Conservation (phyloP, 225 moss, liverwort and hornwort genomes). For the Marchantia paleacea region DNA sequence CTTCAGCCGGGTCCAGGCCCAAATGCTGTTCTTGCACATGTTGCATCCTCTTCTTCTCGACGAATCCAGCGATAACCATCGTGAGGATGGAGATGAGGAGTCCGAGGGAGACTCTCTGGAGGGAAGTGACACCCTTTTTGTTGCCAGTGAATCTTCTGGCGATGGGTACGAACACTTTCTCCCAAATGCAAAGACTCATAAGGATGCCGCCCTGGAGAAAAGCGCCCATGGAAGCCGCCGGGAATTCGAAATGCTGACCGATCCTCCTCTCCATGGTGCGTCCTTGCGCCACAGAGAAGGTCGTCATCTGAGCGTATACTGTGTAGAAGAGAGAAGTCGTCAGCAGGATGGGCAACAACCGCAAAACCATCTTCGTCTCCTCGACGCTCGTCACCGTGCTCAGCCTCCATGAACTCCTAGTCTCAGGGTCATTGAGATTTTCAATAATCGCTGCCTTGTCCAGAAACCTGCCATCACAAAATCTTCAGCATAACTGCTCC, state of each 20-base stretch:
- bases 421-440: slow-evolving; percentile 1
- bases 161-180: slow-evolving; percentile 37
- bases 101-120: slow-evolving; percentile 42
- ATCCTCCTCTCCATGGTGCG: slow-evolving; percentile 32
- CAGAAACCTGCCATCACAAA: slow-evolving; percentile 21
- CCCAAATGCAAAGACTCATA: slow-evolving; percentile 29
- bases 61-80: slow-evolving; percentile 38
- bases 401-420: slow-evolving; percentile 21
- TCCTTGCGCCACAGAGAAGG: slow-evolving; percentile 48
- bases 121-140: slow-evolving; percentile 41
- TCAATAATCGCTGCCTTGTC: slow-evolving; percentile 47
- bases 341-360: slow-evolving; percentile 40
- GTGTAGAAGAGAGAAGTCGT: slow-evolving; percentile 50
- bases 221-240: slow-evolving; percentile 42
- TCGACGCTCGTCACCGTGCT: slow-evolving; percentile 41
- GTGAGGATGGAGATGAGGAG: slow-evolving; percentile 41
- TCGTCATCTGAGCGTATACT: slow-evolving; percentile 48
- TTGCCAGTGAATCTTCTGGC: slow-evolving; percentile 34
- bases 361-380: slow-evolving; percentile 46
- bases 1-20: not conserved
- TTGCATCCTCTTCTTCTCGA: slow-evolving; percentile 32
- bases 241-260: slow-evolving; percentile 24
- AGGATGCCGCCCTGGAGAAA: slow-evolving; percentile 43
- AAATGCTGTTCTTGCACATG: not conserved
- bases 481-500: too few species aligned